Conservation (phyloP, 2,329 filamentous ascomycete species). For the Aspergillus pseudoterreus region DNA sequence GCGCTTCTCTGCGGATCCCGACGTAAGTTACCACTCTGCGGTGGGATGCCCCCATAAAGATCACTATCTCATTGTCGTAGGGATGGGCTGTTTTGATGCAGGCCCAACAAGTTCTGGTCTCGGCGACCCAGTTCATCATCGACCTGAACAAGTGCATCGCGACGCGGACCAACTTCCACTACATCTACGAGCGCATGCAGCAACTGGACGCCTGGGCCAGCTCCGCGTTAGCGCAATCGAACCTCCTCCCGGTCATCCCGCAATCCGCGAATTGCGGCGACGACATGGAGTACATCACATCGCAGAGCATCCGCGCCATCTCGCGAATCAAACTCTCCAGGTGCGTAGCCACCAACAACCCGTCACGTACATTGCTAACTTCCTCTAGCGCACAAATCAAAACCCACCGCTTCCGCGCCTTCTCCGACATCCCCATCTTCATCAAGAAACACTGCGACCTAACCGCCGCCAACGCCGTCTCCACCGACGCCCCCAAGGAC, state of each 20-base stretch:
- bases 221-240: constrained; percentile 32
- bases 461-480: constrained; percentile 25
- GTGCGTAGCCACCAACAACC: constrained; percentile 17
- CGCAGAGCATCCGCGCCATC: constrained; percentile 39
- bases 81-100: constrained; percentile 43
- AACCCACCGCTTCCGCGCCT: constrained; percentile 44
- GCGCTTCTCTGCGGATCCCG: constrained; percentile 36
- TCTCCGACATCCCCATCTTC: constrained; percentile 45
- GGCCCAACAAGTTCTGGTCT: constrained; percentile 41
- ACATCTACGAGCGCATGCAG: constrained; percentile 41
- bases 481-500: constrained; percentile 7
- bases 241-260: constrained; percentile 24
- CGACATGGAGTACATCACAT: constrained; percentile 33
- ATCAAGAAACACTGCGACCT: constrained; percentile 45
- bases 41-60: background rate
- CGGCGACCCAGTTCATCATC: constrained; percentile 39
- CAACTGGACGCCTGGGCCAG: constrained; percentile 39
- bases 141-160: constrained; percentile 39
- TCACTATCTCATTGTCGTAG: constrained; percentile 17
- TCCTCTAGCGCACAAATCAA: constrained; percentile 42
- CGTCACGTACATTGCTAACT: constrained; percentile 4
- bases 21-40: constrained; percentile 24
- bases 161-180: constrained; percentile 32
- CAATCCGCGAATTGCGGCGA: constrained; percentile 22
- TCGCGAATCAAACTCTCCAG: constrained; percentile 44